Percentiles rank a stretch among this genome's conserved stretches.
Conservation (phyloP, 192 early-diverging fungal genomes). For the Linnemannia schmuckeri region DNA sequence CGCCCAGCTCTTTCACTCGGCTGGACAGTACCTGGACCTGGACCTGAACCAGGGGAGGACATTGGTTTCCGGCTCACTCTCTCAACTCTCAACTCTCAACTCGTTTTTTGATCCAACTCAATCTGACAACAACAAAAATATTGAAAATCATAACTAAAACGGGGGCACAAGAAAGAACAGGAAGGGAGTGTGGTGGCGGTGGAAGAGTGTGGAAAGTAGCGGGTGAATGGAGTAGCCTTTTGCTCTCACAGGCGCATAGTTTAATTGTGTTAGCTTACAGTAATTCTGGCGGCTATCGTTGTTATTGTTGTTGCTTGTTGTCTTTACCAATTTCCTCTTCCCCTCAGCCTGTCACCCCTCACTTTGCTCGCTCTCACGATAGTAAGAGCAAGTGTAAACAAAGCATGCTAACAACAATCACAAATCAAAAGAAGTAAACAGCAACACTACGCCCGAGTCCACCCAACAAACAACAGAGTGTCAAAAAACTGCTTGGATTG, state of each 20-base stretch:
- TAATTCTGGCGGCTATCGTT: not conserved
- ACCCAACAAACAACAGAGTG: not conserved
- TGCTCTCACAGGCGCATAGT: not conserved
- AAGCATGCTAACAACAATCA: constrained; percentile 1
- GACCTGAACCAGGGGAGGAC: not conserved
- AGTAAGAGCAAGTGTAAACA: not conserved
- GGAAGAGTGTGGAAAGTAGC: not conserved
- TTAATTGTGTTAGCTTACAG: not conserved
- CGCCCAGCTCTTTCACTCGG: not conserved
- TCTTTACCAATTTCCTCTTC: no score
- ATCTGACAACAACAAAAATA: not conserved
- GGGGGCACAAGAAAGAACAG: not conserved
- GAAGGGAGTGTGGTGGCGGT: not conserved
- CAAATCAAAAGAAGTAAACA: not conserved
- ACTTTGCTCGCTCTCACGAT: not conserved
- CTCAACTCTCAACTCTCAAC: not conserved
- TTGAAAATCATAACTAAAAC: not conserved
- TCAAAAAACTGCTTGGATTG: not conserved
- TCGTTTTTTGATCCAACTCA: not conserved
- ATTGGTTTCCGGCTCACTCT: not conserved
- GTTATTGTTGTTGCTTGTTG: not conserved
- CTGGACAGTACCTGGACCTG: not conserved
- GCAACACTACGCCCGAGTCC: not conserved
- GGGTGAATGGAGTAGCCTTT: not conserved
- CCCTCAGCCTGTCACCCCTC: not conserved